Evolutionary conservation across 208 protist species (phyloP), one percentile per base, ranked within the genome.

Genomic region (Trypanosoma melophagium): DNA sequence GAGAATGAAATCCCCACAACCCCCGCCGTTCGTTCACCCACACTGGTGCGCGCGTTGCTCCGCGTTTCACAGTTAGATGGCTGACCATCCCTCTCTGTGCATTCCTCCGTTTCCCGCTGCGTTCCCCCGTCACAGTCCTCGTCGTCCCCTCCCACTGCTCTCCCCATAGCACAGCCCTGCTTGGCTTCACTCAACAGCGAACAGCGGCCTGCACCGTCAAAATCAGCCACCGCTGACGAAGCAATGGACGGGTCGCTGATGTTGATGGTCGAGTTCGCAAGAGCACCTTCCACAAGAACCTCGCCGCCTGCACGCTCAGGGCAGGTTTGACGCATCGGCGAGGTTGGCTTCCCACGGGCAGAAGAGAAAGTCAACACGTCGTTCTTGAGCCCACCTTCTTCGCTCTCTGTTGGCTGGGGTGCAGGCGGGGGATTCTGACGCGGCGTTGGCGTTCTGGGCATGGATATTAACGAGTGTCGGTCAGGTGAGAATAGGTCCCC

Each of bases 171-270:
- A 16, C 19, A 2, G 21, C 50, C 19, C 40, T 7, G 28, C 14
- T 58, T 64, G 9, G 17, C 40, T 35, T 47, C 45, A 64, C n/a
- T n/a, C 44, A 56, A 17, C 2, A 47, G n/a, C n/a, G 42, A 64
- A 22, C 8, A 16, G 25, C 44, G 22, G 1, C 21, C 57, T 9
- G 9, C 41, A 47, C 17, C 17, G 28, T 61, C 66, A 7, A 50
- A 56, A 14, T 71, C 66, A 25, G 53, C 42, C 40, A 47, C 13
- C 2, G 24, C 50, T 31, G 52, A 74, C 24, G 28, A 40, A 51
- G 35, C 45, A 56, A 67, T 45, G 12, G 69, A 74, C 28, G 69
- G 69, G 50, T 62, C 60, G 52, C 59, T 67, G 31, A 74, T 38
- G 40, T 74, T 60, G 41, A 67, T 62, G 28, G 56, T 63, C 49